Conservation (phyloP, 192 early-diverging fungal genomes). For the Coemansia sp. region DNA sequence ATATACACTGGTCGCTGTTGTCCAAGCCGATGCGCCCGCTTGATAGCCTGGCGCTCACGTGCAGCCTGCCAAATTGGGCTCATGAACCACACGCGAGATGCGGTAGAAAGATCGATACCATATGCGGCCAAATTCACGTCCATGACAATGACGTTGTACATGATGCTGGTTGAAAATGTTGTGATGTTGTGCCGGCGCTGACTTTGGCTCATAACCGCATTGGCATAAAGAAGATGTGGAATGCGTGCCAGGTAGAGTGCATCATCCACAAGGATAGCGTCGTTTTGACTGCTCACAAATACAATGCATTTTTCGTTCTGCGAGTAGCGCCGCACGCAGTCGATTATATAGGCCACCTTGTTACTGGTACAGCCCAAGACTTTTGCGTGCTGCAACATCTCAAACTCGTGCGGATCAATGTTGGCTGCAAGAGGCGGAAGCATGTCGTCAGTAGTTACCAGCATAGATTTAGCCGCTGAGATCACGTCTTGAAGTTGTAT, state of each 20-base stretch:
- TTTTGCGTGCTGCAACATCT: constrained; percentile 13
- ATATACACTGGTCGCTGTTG: constrained; percentile 53
- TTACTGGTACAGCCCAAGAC: constrained; percentile 23
- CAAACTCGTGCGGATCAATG: constrained; percentile 34
- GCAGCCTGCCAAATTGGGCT: constrained; percentile 74
- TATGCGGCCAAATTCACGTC: constrained; percentile 61
- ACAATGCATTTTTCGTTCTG: constrained; percentile 51
- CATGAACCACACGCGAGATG: constrained; percentile 69
- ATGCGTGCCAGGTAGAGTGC: constrained; percentile 40
- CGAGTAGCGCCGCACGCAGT: constrained; percentile 20
- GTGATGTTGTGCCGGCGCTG: constrained; percentile 50
- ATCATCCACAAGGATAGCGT: constrained; percentile 28
- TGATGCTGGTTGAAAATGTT: constrained; percentile 44
- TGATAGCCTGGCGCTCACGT: constrained; percentile 79
- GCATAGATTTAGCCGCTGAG: constrained; percentile 17
- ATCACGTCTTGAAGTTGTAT: constrained; percentile 20
- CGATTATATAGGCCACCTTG: constrained; percentile 39
- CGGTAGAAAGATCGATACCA: constrained; percentile 77
- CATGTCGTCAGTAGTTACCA: constrained; percentile 16
- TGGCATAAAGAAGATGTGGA: constrained; percentile 42
- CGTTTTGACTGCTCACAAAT: constrained; percentile 34
- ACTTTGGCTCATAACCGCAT: constrained; percentile 39
- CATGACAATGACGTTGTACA: constrained; percentile 51
- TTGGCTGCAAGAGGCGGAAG: constrained; percentile 39
- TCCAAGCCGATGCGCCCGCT: constrained; percentile 81